Evolutionary conservation across 805 yeast species (phyloP).

Genomic region (Pichia ethanolica): DNA sequence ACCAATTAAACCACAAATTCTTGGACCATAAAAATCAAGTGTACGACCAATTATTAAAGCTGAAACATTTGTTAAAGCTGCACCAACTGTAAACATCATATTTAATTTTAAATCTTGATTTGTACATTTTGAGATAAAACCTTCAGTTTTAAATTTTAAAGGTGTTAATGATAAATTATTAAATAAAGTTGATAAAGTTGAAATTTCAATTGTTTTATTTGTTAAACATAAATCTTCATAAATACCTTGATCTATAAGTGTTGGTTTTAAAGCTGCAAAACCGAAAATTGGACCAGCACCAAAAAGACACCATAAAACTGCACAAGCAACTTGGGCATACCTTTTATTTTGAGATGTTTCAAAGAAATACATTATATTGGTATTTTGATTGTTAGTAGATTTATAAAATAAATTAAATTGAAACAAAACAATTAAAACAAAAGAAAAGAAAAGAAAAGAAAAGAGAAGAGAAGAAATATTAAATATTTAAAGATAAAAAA

Average conservation of each 20-base stretch:
- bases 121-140: slow-evolving; percentile 36
- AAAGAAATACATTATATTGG: slow-evolving; percentile 25
- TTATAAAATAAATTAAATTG: too few species aligned
- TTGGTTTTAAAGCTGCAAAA: slow-evolving; percentile 52
- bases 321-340: slow-evolving; percentile 38
- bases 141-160: slow-evolving; percentile 15
- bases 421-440: slow-evolving; percentile 1
- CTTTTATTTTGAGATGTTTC: slow-evolving; percentile 26
- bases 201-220: background rate
- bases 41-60: slow-evolving; percentile 44
- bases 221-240: slow-evolving; percentile 35
- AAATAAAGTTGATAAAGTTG: background rate
- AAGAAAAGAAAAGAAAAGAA: background rate
- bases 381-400: background rate
- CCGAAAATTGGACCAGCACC: slow-evolving; percentile 56
- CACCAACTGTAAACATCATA: slow-evolving; percentile 53
- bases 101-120: slow-evolving; percentile 48
- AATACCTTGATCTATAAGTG: slow-evolving; percentile 40
- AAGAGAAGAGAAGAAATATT: background rate
- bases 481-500: too few species aligned
- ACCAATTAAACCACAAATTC: slow-evolving; percentile 46
- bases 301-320: slow-evolving; percentile 46
- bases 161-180: background rate
- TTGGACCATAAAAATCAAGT: slow-evolving; percentile 46
- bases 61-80: slow-evolving; percentile 47